Evolutionary conservation across 805 yeast genomes (phyloP), one percentile per base, ranked within the genome.

Genomic region (Myxozyma neglecta): DNA sequence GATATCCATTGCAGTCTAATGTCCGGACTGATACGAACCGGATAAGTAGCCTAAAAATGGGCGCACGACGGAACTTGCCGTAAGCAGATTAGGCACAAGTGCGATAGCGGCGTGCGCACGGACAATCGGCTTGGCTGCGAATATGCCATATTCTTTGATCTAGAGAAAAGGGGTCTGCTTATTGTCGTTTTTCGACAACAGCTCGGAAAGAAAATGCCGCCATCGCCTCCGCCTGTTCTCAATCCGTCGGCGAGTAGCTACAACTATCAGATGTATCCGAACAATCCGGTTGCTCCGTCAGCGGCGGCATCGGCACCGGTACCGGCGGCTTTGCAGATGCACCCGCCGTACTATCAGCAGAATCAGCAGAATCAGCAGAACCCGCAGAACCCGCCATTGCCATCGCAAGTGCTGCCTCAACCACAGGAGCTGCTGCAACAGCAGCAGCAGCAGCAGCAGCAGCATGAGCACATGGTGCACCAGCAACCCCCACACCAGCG

Each of bases 401-500:
- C 29, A 1, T 49, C 37, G 11, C 40, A 48, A 13, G 43, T 32
- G 48, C 53, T 43, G 20, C 58, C 54, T 37, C 56, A 55, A 8
- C 63, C 43, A 35, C 60, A 24, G 5, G 29, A 24, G 29, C 29
- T 24, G 29, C 5, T 24, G 24, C 56, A 36, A 29, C 45, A 16
- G 18, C 57, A 20, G 39, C 39, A 43, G 16, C 56, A 51, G 14
- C 51, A 43, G 44, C 55, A 34, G 29, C 44, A 35, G 10, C 49
- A 51, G 35, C 60, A 24, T 1, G 40, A 44, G 11, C 40, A 48
- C 7, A 42, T 32, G 48, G 48, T 43, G 20, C 58, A 59, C 37
- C 56, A 55, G 14, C 63, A 49, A 35, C 60, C 39, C 35, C 47
- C 34, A 35, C 61, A 50, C 13, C 53, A 45, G 11, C 57, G 34